phyloP scores from a whole-genome alignment of 139 green algal species.

The Pleodorina starrii region DNA sequence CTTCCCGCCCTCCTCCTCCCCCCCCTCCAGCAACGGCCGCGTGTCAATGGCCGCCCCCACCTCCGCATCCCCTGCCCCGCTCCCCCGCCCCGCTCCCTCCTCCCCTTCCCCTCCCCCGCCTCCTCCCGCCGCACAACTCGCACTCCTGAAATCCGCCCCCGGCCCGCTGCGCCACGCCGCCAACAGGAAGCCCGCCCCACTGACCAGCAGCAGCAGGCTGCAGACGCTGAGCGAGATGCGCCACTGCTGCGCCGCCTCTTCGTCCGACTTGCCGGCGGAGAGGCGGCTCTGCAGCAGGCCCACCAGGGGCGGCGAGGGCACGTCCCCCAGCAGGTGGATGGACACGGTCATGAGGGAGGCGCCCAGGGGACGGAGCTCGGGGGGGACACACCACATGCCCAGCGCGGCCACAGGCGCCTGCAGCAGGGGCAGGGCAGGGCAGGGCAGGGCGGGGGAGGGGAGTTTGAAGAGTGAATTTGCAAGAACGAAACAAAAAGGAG shows the following conservation, averaged over 20 bases:
- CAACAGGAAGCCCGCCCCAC: conserved; percentile 55
- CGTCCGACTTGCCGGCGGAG: conserved; percentile 30
- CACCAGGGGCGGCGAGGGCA: conserved; percentile 91
- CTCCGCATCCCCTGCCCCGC: neutral
- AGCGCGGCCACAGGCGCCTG: conserved; percentile 84
- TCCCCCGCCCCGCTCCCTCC: neutral
- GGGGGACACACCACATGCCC: conserved; percentile 91
- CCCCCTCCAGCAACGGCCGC: conserved; percentile 23
- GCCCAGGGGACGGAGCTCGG: conserved; percentile 82
- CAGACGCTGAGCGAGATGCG: conserved; percentile 67
- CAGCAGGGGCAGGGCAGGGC: neutral
- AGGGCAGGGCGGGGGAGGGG: conserved; percentile 14
- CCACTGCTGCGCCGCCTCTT: conserved; percentile 63
- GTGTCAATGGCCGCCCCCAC: neutral
- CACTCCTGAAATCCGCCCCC: conserved; percentile 51
- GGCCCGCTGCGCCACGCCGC: conserved; percentile 18
- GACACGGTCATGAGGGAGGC: conserved; percentile 86
- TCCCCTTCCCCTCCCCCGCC: neutral
- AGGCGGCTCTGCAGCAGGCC: conserved; percentile 81
- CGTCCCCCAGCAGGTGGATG: conserved; percentile 95
- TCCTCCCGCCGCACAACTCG: neutral
- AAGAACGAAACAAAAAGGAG: neutral
- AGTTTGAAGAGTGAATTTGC: no score
- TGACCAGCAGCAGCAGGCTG: conserved; percentile 63
- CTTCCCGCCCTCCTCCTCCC: neutral